A percentile compares a stretch with the other conserved stretches of the same genome.
Evolutionary conservation across 306 rosid species (phyloP).

Genomic region (Phaseolus lunatus): DNA sequence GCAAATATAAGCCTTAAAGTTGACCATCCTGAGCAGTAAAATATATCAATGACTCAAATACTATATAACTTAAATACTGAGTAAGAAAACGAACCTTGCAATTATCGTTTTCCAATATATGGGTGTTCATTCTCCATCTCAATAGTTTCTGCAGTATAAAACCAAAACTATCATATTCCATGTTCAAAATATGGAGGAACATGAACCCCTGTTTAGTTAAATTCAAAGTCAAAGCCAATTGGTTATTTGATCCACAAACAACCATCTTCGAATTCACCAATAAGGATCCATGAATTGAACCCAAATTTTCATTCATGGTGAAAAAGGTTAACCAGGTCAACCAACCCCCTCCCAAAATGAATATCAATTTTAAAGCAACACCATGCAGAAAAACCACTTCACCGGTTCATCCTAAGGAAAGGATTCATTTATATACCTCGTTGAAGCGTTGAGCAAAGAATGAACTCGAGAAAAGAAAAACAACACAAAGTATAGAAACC

Average conservation of each 20-base stretch:
- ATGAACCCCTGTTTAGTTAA: neutral
- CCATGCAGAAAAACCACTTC: conserved; percentile 2
- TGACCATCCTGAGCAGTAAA: neutral
- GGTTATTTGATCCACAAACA: conserved; percentile 7
- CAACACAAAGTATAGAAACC: conserved; percentile 58
- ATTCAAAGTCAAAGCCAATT: conserved; percentile 14
- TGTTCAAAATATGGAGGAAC: conserved; percentile 11
- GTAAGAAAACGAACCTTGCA: conserved; percentile 67
- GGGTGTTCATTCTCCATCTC: conserved; percentile 50
- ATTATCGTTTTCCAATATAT: conserved; percentile 40
- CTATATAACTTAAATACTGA: neutral
- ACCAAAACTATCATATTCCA: conserved; percentile 2
- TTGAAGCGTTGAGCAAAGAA: conserved; percentile 53
- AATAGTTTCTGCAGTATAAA: conserved; percentile 48
- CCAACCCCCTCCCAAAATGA: neutral
- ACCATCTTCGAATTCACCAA: neutral
- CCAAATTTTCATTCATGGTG: neutral
- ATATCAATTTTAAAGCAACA: neutral
- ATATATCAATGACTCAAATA: neutral
- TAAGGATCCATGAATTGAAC: neutral
- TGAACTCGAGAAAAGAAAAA: conserved; percentile 52
- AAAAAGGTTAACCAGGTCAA: neutral
- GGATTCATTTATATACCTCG: conserved; percentile 51
- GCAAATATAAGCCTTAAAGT: conserved; percentile 35
- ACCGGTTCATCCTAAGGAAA: neutral